Percentiles rank a stretch among this genome's conserved stretches.
phyloP scores from a whole-genome alignment of 1,284 basidiomycete species.

The Pseudozyma flocculosa region DNA sequence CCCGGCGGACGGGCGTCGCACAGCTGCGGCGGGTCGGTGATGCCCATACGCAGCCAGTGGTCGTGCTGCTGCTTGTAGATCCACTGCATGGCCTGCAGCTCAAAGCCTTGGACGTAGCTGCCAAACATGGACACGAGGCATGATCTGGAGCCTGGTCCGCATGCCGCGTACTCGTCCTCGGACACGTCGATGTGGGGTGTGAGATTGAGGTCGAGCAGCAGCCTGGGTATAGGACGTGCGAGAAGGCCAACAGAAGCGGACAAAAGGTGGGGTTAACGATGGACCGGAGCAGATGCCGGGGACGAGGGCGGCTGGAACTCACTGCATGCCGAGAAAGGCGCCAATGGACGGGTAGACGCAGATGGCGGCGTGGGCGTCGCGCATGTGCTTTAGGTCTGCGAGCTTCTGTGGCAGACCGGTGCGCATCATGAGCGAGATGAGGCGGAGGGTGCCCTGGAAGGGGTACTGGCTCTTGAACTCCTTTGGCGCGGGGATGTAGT shows the following conservation, averaged over 20 bases:
- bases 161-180: slow-evolving; percentile 66
- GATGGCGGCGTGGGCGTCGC: slow-evolving; percentile 65
- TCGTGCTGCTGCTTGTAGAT: slow-evolving; percentile 64
- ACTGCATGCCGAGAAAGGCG: slow-evolving; percentile 63
- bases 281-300: no score
- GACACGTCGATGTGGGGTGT: slow-evolving; percentile 64
- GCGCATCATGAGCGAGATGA: slow-evolving; percentile 66
- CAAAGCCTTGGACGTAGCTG: slow-evolving; percentile 58
- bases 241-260: neutral
- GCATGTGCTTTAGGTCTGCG: slow-evolving; percentile 61
- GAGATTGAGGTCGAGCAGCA: slow-evolving; percentile 62
- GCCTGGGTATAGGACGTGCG: slow-evolving; percentile 4
- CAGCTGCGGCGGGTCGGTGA: slow-evolving; percentile 19
- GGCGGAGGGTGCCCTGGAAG: slow-evolving; percentile 64
- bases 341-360: slow-evolving; percentile 67
- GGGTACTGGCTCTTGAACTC: slow-evolving; percentile 60
- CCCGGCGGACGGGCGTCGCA: slow-evolving; percentile 59
- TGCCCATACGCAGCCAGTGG: slow-evolving; percentile 60
- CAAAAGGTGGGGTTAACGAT: neutral
- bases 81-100: slow-evolving; percentile 65
- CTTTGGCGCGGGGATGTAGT: slow-evolving; percentile 67
- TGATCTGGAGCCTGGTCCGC: slow-evolving; percentile 65
- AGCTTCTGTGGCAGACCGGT: slow-evolving; percentile 61
- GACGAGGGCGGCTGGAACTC: no score
- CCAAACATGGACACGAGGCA: slow-evolving; percentile 67